Evolutionary conservation across 2,329 filamentous ascomycete genomes (phyloP).

Genomic region (Dactylonectria estremocensis): DNA sequence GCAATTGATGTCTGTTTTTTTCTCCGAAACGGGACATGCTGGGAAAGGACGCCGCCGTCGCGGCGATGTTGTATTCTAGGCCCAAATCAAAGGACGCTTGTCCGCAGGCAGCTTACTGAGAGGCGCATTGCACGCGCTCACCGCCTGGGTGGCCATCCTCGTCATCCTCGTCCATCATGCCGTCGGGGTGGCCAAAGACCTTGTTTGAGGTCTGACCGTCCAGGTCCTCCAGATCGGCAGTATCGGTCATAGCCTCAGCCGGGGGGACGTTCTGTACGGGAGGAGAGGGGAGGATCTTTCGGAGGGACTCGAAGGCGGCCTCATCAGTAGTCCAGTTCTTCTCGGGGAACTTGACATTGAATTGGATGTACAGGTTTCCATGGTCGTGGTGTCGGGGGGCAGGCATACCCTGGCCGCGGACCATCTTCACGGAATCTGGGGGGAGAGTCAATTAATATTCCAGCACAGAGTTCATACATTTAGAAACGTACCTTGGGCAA

Average conservation of each 20-base stretch:
- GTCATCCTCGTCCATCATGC: conserved; percentile 81
- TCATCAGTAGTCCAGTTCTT: conserved; percentile 78
- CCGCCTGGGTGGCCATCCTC: conserved; percentile 81
- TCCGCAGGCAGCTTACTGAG: conserved; percentile 74
- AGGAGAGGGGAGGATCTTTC: conserved; percentile 85
- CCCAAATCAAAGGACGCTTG: conserved; percentile 22
- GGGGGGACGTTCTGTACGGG: conserved; percentile 77
- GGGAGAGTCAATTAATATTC: conserved; percentile 34
- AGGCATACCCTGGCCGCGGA: conserved; percentile 98
- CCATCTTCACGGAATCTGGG: conserved; percentile 89
- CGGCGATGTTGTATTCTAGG: conserved; percentile 39
- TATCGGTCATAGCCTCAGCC: conserved; percentile 90
- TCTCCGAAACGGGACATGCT: conserved; percentile 22
- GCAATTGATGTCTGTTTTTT: conserved; percentile 25
- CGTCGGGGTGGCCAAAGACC: conserved; percentile 75
- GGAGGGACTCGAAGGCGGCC: conserved; percentile 83
- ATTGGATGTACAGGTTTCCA: conserved; percentile 97
- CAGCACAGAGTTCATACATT: not conserved
- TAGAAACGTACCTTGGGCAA: conserved; percentile 82
- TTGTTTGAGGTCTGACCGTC: conserved; percentile 77
- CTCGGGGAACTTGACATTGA: conserved; percentile 96
- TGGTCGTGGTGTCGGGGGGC: conserved; percentile 94
- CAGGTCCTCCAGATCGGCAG: conserved; percentile 88
- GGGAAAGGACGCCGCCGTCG: conserved; percentile 37
- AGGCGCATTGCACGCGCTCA: conserved; percentile 89